phyloP scores from a whole-genome alignment of 2,329 filamentous ascomycete species.

The Furcasterigmium furcatum region DNA sequence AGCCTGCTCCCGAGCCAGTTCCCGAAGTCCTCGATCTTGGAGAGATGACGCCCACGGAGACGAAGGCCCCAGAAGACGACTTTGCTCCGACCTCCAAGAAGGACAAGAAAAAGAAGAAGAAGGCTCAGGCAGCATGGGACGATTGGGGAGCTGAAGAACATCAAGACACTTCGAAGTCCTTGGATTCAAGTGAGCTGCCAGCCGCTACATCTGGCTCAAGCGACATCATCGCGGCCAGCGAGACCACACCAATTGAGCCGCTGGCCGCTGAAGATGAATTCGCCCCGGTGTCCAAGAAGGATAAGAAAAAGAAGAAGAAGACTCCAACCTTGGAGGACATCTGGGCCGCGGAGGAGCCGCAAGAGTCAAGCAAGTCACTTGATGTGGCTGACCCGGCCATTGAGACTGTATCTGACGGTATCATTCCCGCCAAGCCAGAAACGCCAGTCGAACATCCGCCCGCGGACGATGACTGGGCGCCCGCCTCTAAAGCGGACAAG shows the following conservation, averaged over 20 bases:
- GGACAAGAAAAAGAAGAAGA: conserved; percentile 20
- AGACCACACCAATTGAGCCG: too few relatives aligned
- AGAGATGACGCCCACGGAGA: too few relatives aligned
- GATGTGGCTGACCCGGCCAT: conserved; percentile 1
- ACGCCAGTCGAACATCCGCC: neutral
- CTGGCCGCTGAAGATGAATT: too few relatives aligned
- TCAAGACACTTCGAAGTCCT: neutral
- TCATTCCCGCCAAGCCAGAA: too few relatives aligned
- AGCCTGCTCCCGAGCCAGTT: too few relatives aligned
- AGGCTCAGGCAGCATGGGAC: conserved; percentile 11
- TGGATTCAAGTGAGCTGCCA: neutral
- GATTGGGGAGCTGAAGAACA: neutral
- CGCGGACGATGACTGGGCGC: too few relatives aligned
- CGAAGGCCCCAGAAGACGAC: neutral
- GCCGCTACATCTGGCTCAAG: neutral
- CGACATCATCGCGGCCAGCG: neutral
- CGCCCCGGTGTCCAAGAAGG: conserved; percentile 6
- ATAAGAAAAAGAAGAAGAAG: conserved; percentile 21
- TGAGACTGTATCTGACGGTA: neutral
- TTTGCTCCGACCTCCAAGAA: conserved; percentile 20
- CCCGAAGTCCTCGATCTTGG: too few relatives aligned
- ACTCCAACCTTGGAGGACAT: conserved; percentile 9
- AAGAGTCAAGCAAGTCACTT: neutral
- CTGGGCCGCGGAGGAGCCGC: conserved; percentile 3
- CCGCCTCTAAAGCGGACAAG: conserved; percentile 22